Evolutionary conservation across 371 early-diverging fungal genomes (phyloP).

Genomic region (Dichotomocladium elegans): DNA sequence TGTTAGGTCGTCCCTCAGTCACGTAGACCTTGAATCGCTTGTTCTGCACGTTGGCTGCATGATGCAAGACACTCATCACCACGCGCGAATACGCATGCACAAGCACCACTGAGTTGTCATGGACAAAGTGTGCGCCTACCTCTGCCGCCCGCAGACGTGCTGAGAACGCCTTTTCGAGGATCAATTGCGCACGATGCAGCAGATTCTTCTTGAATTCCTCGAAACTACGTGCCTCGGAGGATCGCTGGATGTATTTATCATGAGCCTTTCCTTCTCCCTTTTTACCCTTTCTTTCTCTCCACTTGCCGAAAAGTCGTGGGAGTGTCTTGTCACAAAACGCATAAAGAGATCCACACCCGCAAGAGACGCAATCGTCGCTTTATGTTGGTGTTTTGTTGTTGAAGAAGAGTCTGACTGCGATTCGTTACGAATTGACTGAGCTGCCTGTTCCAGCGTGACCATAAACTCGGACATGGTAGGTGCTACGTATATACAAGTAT

Average conservation of each 20-base stretch:
- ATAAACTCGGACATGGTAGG: conserved; percentile 88
- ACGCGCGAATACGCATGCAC: conserved; percentile 95
- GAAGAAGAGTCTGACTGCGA: conserved; percentile 17
- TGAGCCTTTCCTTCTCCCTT: not conserved
- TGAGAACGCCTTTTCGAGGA: conserved; percentile 69
- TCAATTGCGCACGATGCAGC: conserved; percentile 66
- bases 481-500: conserved; percentile 33
- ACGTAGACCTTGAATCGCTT: conserved; percentile 87
- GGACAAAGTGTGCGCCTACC: conserved; percentile 84
- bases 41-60: conserved; percentile 70
- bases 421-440: conserved; percentile 50
- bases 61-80: conserved; percentile 78
- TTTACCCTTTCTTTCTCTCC: not conserved
- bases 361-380: conserved; percentile 45
- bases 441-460: conserved; percentile 69
- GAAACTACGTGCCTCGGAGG: conserved; percentile 44
- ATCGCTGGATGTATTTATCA: conserved; percentile 14
- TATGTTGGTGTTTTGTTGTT: conserved; percentile 34
- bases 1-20: conserved; percentile 80
- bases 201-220: conserved; percentile 78
- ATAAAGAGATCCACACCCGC: conserved; percentile 92
- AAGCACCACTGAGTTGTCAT: conserved; percentile 85
- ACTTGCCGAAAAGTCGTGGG: conserved; percentile 62
- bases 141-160: conserved; percentile 78
- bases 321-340: conserved; percentile 71